Evolutionary conservation across 345 rosid species (phyloP).

Genomic region (Brassica carinata): DNA sequence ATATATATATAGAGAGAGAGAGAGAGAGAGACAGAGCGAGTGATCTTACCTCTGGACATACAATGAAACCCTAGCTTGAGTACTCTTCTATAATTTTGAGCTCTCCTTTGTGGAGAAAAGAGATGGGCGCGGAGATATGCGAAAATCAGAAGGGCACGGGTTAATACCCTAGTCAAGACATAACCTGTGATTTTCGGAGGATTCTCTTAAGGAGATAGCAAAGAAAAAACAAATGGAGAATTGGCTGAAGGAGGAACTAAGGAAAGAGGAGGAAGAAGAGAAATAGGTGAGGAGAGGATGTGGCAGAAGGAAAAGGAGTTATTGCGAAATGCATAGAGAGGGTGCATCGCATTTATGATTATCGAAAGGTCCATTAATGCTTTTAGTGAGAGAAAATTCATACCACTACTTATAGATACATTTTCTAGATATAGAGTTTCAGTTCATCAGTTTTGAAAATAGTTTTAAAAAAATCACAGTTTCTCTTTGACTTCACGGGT

Average conservation of each 20-base stretch:
- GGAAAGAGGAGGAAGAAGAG: slow-evolving; percentile 35
- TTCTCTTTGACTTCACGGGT: slow-evolving; percentile 27
- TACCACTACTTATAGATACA: background rate
- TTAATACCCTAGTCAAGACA: slow-evolving; percentile 9
- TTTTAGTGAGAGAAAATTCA: slow-evolving; percentile 45
- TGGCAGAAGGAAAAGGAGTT: slow-evolving; percentile 59
- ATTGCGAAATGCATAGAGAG: slow-evolving; percentile 71
- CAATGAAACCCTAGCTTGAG: slow-evolving; percentile 33
- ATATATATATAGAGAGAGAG: background rate
- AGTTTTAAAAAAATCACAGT: background rate
- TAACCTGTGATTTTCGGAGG: slow-evolving; percentile 4
- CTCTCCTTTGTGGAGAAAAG: background rate
- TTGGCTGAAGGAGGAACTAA: slow-evolving; percentile 22
- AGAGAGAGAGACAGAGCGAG: slow-evolving; percentile 11
- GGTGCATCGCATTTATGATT: slow-evolving; percentile 80
- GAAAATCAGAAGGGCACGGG: background rate
- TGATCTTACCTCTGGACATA: slow-evolving; percentile 27
- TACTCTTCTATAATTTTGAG: background rate
- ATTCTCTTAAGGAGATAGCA: background rate
- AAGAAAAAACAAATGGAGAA: slow-evolving; percentile 27
- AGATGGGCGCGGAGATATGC: slow-evolving; percentile 2
- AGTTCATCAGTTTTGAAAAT: slow-evolving; percentile 5
- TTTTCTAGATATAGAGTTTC: slow-evolving; percentile 7
- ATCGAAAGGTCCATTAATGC: slow-evolving; percentile 42
- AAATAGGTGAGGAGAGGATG: slow-evolving; percentile 44